phyloP scores from a whole-genome alignment of 2,329 filamentous ascomycete species.

The Talaromyces sp. region DNA sequence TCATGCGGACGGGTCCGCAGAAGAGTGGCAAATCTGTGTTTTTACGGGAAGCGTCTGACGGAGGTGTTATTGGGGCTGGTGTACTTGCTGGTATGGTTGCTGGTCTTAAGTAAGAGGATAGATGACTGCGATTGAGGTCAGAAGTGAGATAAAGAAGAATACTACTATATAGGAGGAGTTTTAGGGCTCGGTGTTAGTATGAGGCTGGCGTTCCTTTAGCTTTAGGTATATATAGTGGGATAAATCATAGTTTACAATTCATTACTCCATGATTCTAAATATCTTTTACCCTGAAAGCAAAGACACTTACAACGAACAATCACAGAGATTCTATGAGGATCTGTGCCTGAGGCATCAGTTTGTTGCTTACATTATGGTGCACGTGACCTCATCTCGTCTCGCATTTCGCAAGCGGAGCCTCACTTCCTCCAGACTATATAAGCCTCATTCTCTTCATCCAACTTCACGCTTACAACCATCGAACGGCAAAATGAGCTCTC shows the following conservation, averaged over 20 bases:
- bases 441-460: not conserved
- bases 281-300: not conserved
- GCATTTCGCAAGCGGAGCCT: not conserved
- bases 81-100: conserved; percentile 51
- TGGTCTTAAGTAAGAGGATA: not conserved
- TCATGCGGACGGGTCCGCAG: conserved; percentile 45
- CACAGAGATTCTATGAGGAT: not conserved
- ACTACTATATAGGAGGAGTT: conserved; percentile 11
- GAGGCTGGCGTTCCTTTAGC: conserved; percentile 6
- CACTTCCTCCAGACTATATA: conserved; percentile 7
- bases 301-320: not conserved
- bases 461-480: not conserved
- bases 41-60: conserved; percentile 51
- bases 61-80: conserved; percentile 55
- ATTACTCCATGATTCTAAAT: not conserved
- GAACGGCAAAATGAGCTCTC: conserved; percentile 45
- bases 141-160: conserved; percentile 1
- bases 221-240: conserved; percentile 9
- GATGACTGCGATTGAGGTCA: not conserved
- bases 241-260: not conserved
- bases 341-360: conserved; percentile 6
- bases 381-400: conserved; percentile 3
- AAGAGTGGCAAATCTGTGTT: conserved; percentile 50
- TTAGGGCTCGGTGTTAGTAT: not conserved
- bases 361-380: not conserved